These are phyloP conservation scores for Diatrype stigma DNA, from an alignment of 2,329 filamentous ascomycete genomes.

Conservation along the genomic window DNA sequence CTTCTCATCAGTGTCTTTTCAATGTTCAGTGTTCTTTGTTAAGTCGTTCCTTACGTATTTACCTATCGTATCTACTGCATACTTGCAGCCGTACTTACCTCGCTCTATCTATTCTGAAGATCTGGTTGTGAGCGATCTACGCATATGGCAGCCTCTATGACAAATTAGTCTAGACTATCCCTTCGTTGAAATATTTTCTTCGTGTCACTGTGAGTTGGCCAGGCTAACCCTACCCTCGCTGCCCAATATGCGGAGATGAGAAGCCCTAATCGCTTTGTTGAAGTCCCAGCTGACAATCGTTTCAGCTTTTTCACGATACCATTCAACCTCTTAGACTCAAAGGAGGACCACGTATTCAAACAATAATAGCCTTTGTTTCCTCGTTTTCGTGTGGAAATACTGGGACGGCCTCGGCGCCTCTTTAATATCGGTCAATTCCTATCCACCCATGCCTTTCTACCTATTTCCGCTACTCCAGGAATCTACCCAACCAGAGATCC, in stretches of 20 bases:
- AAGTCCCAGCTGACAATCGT: not conserved
- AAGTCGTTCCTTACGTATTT: not conserved
- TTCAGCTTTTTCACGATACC: not conserved
- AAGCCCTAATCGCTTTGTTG: not conserved
- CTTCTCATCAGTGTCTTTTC: not conserved
- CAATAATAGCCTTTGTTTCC: not conserved
- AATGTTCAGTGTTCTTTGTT: not conserved
- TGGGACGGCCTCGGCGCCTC: not conserved
- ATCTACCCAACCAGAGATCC: not conserved
- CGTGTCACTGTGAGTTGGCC: conserved; percentile 28
- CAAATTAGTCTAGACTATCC: not conserved
- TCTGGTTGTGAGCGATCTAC: not conserved
- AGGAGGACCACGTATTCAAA: not conserved
- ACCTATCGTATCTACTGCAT: too few relatives aligned
- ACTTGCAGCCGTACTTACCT: not conserved
- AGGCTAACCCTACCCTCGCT: conserved; percentile 1
- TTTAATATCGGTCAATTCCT: not conserved
- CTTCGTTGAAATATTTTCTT: conserved; percentile 14
- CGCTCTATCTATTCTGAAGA: not conserved
- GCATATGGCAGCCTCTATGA: not conserved
- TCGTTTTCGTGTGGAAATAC: not conserved
- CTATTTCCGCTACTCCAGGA: not conserved
- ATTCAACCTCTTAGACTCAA: not conserved
- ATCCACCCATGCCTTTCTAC: not conserved
- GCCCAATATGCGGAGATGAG: not conserved